Evolutionary conservation across 164 flowering plant genomes (phyloP).

Genomic region (Liriodendron chinense): DNA sequence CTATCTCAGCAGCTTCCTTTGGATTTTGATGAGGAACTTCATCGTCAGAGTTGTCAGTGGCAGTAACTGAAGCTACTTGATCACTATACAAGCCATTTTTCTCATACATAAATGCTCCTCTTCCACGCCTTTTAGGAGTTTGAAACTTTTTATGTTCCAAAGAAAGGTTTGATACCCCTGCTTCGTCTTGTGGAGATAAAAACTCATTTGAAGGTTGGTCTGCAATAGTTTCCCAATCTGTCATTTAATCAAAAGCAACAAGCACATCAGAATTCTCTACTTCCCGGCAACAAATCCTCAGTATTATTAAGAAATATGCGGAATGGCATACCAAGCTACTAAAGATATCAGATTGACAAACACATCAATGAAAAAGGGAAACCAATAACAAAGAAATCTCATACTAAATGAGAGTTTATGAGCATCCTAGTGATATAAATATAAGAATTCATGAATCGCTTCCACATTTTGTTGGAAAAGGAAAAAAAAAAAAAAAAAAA

Average conservation of each 20-base stretch:
- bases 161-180: slow-evolving; percentile 45
- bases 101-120: slow-evolving; percentile 77
- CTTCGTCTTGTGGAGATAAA: slow-evolving; percentile 34
- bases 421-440: background rate
- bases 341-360: background rate
- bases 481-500: too few relatives aligned
- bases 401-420: background rate
- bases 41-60: slow-evolving; percentile 29
- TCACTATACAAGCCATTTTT: slow-evolving; percentile 69
- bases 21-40: slow-evolving; percentile 18
- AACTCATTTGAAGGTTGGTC: slow-evolving; percentile 59
- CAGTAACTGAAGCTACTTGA: slow-evolving; percentile 29
- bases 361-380: background rate
- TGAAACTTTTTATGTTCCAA: slow-evolving; percentile 40
- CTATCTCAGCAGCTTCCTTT: slow-evolving; percentile 24
- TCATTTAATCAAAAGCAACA: background rate
- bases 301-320: background rate
- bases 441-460: background rate
- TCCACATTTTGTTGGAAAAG: background rate
- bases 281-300: background rate
- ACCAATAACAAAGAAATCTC: background rate
- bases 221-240: slow-evolving; percentile 95
- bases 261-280: background rate
- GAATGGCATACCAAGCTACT: background rate
- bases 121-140: slow-evolving; percentile 67